phyloP scores from a whole-genome alignment of 148 eudicot species.

The Chenopodium berlandieri region DNA sequence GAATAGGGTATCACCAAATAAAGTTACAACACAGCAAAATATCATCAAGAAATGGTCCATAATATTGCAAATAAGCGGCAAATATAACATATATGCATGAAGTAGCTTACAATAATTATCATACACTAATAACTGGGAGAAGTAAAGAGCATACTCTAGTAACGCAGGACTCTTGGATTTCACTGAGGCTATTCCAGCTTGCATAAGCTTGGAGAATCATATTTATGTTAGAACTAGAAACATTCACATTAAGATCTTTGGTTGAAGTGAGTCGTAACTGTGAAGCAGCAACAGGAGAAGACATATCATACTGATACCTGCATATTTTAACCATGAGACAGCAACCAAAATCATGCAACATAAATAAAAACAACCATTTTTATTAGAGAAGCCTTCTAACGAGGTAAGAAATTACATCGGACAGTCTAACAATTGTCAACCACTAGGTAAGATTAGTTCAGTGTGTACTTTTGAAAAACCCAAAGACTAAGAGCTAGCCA shows the following conservation, averaged over 20 bases:
- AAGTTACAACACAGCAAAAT: background rate
- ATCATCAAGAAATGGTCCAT: background rate
- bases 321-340: constrained; percentile 22
- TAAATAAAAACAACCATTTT: background rate
- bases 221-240: constrained; percentile 83
- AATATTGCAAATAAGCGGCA: background rate
- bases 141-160: constrained; percentile 36
- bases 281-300: constrained; percentile 81
- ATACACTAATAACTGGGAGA: background rate
- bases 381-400: background rate
- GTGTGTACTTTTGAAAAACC: background rate
- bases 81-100: background rate
- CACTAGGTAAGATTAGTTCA: background rate
- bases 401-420: background rate
- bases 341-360: background rate
- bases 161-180: constrained; percentile 49
- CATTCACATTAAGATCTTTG: constrained; percentile 81
- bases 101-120: background rate
- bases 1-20: constrained; percentile 1
- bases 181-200: constrained; percentile 87
- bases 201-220: constrained; percentile 97
- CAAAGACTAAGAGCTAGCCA: too few species aligned
- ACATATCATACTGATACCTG: constrained; percentile 84
- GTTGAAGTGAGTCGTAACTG: constrained; percentile 82
- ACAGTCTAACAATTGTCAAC: background rate